These are phyloP conservation scores for Quercus engelmannii DNA, from an alignment of 306 rosid genomes.

Conservation along the genomic window DNA sequence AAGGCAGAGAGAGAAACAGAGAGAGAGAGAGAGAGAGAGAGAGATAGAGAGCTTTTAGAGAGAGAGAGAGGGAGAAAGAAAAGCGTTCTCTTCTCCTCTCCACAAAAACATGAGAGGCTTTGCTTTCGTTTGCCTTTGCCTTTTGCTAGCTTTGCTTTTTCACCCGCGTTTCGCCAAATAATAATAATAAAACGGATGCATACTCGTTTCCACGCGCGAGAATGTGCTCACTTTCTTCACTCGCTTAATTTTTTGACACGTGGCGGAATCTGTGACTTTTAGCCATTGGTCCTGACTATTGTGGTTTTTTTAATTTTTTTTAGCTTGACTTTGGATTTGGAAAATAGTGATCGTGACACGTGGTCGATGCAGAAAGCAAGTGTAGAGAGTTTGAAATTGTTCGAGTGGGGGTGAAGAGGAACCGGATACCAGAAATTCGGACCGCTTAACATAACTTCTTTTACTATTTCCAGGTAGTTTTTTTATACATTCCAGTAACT, in stretches of 20 bases:
- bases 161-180: conserved; percentile 34
- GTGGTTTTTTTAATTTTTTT: not conserved
- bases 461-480: conserved; percentile 26
- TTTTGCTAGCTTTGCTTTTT: conserved; percentile 7
- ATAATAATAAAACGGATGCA: conserved; percentile 17
- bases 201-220: conserved; percentile 4
- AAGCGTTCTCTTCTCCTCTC: conserved; percentile 74
- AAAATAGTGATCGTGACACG: conserved; percentile 2
- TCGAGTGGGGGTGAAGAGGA: not conserved
- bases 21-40: conserved; percentile 16
- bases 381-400: accelerated
- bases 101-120: conserved; percentile 61
- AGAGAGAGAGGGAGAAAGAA: conserved; percentile 23
- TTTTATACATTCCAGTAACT: conserved; percentile 5
- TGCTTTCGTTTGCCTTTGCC: not conserved
- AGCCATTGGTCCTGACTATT: not conserved
- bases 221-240: not conserved
- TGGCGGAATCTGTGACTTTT: not conserved
- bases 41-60: not conserved
- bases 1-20: conserved; percentile 1
- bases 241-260: conserved; percentile 23
- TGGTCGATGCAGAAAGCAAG: conserved; percentile 8
- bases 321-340: not conserved
- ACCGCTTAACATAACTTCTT: conserved; percentile 36
- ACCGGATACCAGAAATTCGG: conserved; percentile 33